Conservation (phyloP, 2,329 filamentous ascomycete genomes). For the Exophiala sideris region DNA sequence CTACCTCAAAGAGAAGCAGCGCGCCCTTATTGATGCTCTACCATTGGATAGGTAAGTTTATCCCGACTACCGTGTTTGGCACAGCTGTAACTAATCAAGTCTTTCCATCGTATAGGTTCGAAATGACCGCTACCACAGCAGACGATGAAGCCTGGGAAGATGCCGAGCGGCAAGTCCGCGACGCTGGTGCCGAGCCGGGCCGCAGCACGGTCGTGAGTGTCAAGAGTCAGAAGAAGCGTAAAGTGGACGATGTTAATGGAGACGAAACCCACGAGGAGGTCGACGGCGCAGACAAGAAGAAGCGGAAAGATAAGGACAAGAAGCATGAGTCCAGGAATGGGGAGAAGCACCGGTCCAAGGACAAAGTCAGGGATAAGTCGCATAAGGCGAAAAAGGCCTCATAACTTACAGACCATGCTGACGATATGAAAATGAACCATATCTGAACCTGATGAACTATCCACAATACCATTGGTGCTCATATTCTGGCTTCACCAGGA, state of each 20-base stretch:
- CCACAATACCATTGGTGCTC: no score
- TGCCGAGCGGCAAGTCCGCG: slow-evolving; percentile 70
- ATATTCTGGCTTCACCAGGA: no score
- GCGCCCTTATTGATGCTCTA: slow-evolving; percentile 83
- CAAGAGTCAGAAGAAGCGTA: slow-evolving; percentile 73
- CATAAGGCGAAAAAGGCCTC: slow-evolving; percentile 30
- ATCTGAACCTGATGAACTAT: no score
- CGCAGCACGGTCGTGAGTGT: slow-evolving; percentile 70
- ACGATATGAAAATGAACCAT: no score
- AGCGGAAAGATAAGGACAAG: slow-evolving; percentile 26
- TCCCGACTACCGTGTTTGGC: not conserved
- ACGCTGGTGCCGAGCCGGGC: slow-evolving; percentile 46
- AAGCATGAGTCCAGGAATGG: slow-evolving; percentile 11
- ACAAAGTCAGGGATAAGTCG: slow-evolving; percentile 4
- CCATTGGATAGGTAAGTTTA: slow-evolving; percentile 75
- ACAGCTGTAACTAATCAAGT: slow-evolving; percentile 35
- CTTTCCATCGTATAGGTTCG: slow-evolving; percentile 40
- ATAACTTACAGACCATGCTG: no score
- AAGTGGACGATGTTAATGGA: slow-evolving; percentile 54
- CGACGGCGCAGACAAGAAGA: slow-evolving; percentile 40
- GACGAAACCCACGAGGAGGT: slow-evolving; percentile 18
- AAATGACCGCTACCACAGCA: slow-evolving; percentile 39
- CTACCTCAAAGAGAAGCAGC: slow-evolving; percentile 73
- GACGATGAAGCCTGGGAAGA: slow-evolving; percentile 54
- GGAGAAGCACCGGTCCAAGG: slow-evolving; percentile 3